A percentile compares a stretch with the other conserved stretches of the same genome.
Evolutionary conservation across 176 grass and related monocot species (phyloP).

Genomic region (Cocos nucifera): DNA sequence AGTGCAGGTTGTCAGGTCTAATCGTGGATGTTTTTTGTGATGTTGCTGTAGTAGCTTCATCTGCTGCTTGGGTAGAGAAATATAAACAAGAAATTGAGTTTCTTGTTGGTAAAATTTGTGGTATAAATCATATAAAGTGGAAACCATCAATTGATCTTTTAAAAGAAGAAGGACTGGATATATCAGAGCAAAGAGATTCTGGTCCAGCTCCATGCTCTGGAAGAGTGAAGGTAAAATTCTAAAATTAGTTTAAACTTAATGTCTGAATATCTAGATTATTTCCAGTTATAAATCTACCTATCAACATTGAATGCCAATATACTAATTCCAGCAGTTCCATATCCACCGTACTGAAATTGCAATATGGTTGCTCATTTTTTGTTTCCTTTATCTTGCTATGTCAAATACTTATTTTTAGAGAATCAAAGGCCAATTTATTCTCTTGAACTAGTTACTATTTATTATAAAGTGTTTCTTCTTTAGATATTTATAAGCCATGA

Average conservation of each 20-base stretch:
- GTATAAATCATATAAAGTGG: constrained; percentile 84
- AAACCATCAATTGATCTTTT: constrained; percentile 79
- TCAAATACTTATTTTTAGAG: too few relatives aligned
- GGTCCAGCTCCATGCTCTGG: constrained; percentile 29
- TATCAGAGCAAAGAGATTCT: constrained; percentile 40
- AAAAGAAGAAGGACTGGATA: constrained; percentile 87
- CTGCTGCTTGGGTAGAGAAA: constrained; percentile 99
- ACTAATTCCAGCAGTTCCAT: background rate
- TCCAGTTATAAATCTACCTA: constrained; percentile 2
- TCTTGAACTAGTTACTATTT: too few relatives aligned
- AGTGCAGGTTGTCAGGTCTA: constrained; percentile 83
- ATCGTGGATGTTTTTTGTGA: constrained; percentile 93
- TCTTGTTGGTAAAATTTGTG: constrained; percentile 49
- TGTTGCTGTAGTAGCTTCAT: constrained; percentile 79
- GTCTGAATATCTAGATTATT: constrained; percentile 5
- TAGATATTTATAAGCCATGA: too few relatives aligned
- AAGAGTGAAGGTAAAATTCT: constrained; percentile 53
- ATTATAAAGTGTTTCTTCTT: too few relatives aligned
- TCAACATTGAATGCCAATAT: constrained; percentile 2
- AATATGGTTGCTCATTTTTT: too few relatives aligned
- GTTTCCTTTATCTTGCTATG: too few relatives aligned
- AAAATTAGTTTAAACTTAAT: constrained; percentile 5
- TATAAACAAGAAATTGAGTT: constrained; percentile 83
- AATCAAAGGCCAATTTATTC: too few relatives aligned
- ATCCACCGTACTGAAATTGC: too few relatives aligned